Evolutionary conservation across 176 grass and related monocot species (phyloP), one percentile per base, ranked within the genome.

Genomic region (Triticum dicoccoides): DNA sequence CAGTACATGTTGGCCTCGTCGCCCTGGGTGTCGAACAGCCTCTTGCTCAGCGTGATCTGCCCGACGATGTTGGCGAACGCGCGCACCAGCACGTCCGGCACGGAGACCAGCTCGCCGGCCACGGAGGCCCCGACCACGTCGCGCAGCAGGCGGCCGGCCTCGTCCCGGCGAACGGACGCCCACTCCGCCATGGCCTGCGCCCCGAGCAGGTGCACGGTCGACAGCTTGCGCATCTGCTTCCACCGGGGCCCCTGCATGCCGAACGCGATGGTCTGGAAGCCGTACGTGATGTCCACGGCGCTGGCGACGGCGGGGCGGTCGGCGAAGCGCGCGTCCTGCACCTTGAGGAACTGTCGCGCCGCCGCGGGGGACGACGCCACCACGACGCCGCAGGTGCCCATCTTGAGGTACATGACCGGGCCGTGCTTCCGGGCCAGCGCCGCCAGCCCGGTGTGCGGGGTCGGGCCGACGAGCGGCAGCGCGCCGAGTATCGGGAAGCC

Each of bases 201-300:
- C 5, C 94, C 94, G 34, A 95, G 84, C 29, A 95, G 80, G 84
- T 95, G 91, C 51, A 91, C 51, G 79, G 91, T 95, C 5, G 94
- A 45, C 20, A 93, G 78, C 89, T 95, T 95, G 30, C 94, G 89
- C 91, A 95, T 91, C 52, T 93, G 82, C 94, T 93, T 93, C 94
- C 91, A 95, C 77, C 67, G 72, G 65, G 85, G 18, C 0, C 91
- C 89, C 67, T 95, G 91, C 87, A 86, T 66, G 9, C 91, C 66
- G 83, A 93, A 95, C 87, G 93, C 94, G 89, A 95, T 95, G 91
- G 93, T 93, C 83, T 86, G 89, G 68, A 38, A 65, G 12, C 59
- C 80, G 91, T 95, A 95, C 7, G 91, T 95, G 91, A 95, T 93
- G 73, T 95, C 81, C 1, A 24, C 80, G 0, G 89, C 89, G 81